A percentile compares a stretch with the other conserved stretches of the same genome.
phyloP scores from a whole-genome alignment of 2,329 filamentous ascomycete species.

The Pseudogymnoascus sp. region DNA sequence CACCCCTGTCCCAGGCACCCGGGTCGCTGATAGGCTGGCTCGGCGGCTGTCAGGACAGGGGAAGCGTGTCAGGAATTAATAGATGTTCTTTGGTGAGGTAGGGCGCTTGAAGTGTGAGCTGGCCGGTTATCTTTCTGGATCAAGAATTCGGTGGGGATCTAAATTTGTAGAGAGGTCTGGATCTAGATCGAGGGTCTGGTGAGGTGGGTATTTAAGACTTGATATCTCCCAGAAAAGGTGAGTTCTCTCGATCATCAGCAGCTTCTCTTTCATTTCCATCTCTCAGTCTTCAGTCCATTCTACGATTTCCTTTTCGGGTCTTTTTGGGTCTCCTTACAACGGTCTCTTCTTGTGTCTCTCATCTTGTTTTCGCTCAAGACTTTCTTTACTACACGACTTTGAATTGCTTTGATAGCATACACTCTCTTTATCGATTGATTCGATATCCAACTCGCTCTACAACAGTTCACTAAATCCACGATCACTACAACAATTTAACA shows the following conservation, averaged over 20 bases:
- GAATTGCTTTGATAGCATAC: not conserved
- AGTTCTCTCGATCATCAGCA: not conserved
- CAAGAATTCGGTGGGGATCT: not conserved
- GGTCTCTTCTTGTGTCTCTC: not conserved
- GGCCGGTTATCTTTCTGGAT: not conserved
- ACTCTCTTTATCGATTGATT: not conserved
- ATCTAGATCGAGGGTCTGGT: not conserved
- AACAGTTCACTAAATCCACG: not conserved
- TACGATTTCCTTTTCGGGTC: not conserved
- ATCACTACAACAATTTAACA: not conserved
- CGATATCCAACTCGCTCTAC: not conserved
- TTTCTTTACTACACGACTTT: not conserved
- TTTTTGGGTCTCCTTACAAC: conserved; percentile 1
- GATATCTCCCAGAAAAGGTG: not conserved
- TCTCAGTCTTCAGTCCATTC: not conserved
- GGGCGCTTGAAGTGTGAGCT: not conserved
- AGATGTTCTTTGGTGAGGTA: not conserved
- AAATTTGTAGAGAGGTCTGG: not conserved
- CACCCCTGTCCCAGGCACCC: not conserved
- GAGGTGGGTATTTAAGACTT: not conserved
- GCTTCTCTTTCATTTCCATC: not conserved
- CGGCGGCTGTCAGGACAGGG: not conserved
- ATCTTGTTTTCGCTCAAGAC: not conserved
- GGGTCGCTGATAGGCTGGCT: not conserved
- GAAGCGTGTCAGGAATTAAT: not conserved